A percentile compares a stretch with the other conserved stretches of the same genome.
These are phyloP conservation scores for Phaseolus coccineus DNA, from an alignment of 331 rosid species.

Conservation along the genomic window DNA sequence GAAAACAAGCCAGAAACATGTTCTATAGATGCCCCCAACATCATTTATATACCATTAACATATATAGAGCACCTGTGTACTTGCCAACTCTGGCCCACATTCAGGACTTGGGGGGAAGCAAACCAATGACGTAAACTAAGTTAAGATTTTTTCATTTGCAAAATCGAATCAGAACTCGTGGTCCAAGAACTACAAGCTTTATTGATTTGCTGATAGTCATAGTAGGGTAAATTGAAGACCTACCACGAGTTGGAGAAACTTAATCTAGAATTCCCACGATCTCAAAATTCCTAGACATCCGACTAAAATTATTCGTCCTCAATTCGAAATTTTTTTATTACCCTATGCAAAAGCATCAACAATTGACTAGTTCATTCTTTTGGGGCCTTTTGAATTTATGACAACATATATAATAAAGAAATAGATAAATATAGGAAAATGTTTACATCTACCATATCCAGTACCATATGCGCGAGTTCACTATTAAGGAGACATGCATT, in stretches of 20 bases:
- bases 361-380: slow-evolving; percentile 2
- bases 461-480: not conserved
- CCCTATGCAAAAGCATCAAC: not conserved
- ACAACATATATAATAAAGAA: slow-evolving; percentile 11
- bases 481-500: not conserved
- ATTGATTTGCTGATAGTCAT: not conserved
- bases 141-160: not conserved
- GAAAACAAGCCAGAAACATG: not conserved
- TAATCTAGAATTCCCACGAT: not conserved
- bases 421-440: not conserved
- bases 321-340: not conserved
- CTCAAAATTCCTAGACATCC: not conserved
- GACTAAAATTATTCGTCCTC: not conserved
- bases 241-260: not conserved
- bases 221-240: slow-evolving; percentile 11
- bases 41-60: not conserved
- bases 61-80: not conserved
- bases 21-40: not conserved
- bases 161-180: not conserved
- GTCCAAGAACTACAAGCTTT: slow-evolving; percentile 1
- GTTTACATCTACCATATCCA: slow-evolving; percentile 1
- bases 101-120: slow-evolving; percentile 22
- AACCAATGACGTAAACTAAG: not conserved
- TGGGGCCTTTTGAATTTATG: slow-evolving; percentile 6
- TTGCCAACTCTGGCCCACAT: not conserved